Percentiles rank a stretch among this genome's conserved stretches.
phyloP scores from a whole-genome alignment of 2,329 filamentous ascomycete species.

The Diplodia scrobiculata region DNA sequence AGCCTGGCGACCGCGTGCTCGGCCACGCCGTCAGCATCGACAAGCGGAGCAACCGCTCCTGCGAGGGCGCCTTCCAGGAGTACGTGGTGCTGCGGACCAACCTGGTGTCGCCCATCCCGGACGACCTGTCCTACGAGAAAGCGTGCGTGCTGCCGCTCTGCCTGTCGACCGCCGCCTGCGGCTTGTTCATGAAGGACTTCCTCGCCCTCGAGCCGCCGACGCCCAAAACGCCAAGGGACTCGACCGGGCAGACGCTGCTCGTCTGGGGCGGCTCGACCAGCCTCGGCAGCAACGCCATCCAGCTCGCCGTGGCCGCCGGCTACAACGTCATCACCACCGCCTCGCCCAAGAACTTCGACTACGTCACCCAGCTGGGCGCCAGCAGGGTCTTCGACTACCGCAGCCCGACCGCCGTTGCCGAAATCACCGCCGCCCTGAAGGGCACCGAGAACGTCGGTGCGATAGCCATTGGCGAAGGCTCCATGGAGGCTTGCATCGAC shows the following conservation, averaged over 20 bases:
- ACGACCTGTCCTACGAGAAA: background rate
- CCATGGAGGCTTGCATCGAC: too few relatives aligned
- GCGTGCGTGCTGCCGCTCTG: background rate
- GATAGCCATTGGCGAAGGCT: too few relatives aligned
- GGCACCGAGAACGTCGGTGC: too few relatives aligned
- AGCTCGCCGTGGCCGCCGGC: slow-evolving; percentile 50
- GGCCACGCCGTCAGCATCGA: background rate
- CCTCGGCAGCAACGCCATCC: slow-evolving; percentile 53
- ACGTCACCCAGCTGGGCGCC: slow-evolving; percentile 48
- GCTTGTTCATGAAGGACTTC: background rate
- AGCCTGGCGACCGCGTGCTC: background rate
- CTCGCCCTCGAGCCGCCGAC: background rate
- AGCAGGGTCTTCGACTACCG: background rate
- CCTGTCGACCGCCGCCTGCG: background rate
- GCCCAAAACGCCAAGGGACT: background rate
- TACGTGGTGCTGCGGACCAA: background rate
- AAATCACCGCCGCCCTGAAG: background rate
- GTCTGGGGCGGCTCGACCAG: slow-evolving; percentile 56
- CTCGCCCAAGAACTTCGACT: slow-evolving; percentile 49
- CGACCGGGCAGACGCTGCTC: slow-evolving; percentile 37
- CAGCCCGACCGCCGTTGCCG: slow-evolving; percentile 2
- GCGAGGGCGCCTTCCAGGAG: background rate
- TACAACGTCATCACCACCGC: slow-evolving; percentile 52
- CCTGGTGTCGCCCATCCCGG: background rate
- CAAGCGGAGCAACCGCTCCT: too few relatives aligned